phyloP scores from a whole-genome alignment of 345 rosid species.

The Eucalyptus coolabah region DNA sequence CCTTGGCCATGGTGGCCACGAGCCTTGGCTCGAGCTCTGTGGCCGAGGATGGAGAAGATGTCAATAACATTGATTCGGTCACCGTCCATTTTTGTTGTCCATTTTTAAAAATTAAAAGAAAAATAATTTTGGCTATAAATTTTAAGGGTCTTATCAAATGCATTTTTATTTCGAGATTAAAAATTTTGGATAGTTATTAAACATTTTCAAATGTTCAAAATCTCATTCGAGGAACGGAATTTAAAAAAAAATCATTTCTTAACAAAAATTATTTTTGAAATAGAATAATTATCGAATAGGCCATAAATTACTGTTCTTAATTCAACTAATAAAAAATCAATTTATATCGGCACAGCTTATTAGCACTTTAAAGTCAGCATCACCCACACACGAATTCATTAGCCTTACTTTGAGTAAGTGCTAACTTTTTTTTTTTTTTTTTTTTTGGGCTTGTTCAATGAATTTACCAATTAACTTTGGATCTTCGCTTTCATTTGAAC shows the following conservation, averaged over 20 bases:
- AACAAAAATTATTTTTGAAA: accelerated
- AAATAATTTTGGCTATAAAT: no score
- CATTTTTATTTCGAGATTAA: no score
- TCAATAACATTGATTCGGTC: accelerated
- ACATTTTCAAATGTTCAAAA: accelerated
- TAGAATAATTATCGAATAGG: accelerated
- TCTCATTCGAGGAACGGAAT: accelerated
- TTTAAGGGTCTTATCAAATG: no score
- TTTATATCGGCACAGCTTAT: neutral
- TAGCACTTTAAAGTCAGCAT: neutral
- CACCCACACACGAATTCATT: neutral
- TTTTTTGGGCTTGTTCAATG: no score
- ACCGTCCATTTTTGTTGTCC: no score
- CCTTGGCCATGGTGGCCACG: neutral
- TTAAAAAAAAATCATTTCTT: no score
- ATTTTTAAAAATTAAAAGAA: no score
- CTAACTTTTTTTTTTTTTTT: no score
- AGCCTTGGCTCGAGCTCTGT: neutral
- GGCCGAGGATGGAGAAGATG: no score
- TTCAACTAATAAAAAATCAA: no score
- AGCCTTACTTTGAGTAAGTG: neutral
- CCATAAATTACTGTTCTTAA: no score
- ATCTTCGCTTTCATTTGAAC: neutral
- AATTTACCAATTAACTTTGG: neutral
- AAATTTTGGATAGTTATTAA: no score